Evolutionary conservation across 2,329 filamentous ascomycete genomes (phyloP), one percentile per base, ranked within the genome.

Genomic region (Nothomitra cinnamomea): DNA sequence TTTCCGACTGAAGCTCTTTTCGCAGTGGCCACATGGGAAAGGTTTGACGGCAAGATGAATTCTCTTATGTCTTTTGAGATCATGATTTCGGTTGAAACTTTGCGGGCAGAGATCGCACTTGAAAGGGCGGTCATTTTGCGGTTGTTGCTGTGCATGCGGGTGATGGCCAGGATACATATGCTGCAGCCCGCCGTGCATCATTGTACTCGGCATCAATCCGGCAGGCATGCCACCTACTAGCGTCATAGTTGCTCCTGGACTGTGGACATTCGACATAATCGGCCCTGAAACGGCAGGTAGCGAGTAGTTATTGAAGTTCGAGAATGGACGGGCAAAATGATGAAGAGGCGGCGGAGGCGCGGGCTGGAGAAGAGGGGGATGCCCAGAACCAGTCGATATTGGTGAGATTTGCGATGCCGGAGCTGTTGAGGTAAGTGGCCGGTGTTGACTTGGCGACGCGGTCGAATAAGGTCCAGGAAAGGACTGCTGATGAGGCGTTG

Each of bases 11-110:
- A 98, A 98, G 65, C 86, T 92, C 77, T 96, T 96, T 57, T 94
- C 88, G 65, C 92, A 98, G 62, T 84, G 83, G 5, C 73, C 79
- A 66, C 92, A 98, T 0, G 89, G 89, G 66, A 90, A 96, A 0
- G 92, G 92, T 73, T 98, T 98, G 41, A 96, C 87, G 0, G 88
- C 86, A 55, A 96, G 69, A 67, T 98, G 92, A 56, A 96, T 96
- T 51, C 88, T 75, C 73, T 95, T 95, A 67, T 98, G 92, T 52
- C 92, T 78, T 70, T 98, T 98, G 61, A 96, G 68, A 63, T 96
- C 92, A 64, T 96, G 92, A 59, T 96, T 96, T 3, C 92, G 77
- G 66, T 94, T 96, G 71, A 98, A 98, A 38, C 86, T 89, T 65
- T 94, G 87, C 0, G 85, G 80, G 63, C 92, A 98, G 64, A 85